These are phyloP conservation scores for Neolentinus lepideus DNA, from an alignment of 1,284 basidiomycete genomes.

Conservation along the genomic window DNA sequence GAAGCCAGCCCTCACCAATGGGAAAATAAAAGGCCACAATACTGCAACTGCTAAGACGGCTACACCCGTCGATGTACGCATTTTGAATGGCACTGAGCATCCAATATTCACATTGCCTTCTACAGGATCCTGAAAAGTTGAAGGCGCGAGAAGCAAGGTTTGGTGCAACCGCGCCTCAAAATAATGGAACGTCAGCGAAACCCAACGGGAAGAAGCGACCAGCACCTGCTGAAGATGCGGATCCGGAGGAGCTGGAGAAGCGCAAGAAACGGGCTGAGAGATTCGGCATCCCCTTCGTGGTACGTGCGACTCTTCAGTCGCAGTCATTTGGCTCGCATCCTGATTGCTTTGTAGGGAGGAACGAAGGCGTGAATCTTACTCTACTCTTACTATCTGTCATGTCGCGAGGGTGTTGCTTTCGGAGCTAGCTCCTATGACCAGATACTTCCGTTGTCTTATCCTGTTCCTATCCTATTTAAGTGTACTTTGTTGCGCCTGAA, in stretches of 20 bases:
- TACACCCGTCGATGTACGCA: conserved; percentile 2
- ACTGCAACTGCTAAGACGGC: conserved; percentile 11
- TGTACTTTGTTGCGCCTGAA: too few species aligned
- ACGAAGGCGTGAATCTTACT: not conserved
- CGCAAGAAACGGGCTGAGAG: conserved; percentile 57
- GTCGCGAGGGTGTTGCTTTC: too few species aligned
- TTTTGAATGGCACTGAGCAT: conserved; percentile 11
- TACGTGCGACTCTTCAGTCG: not conserved
- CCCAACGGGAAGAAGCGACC: conserved; percentile 32
- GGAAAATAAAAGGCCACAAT: conserved; percentile 12
- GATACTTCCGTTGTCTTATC: too few species aligned
- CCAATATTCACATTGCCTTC: not conserved
- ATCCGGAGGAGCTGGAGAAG: conserved; percentile 50
- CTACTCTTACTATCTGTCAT: not conserved
- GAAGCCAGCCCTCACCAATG: conserved; percentile 6
- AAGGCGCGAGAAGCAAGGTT: conserved; percentile 46
- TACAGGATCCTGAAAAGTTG: conserved; percentile 41
- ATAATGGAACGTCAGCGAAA: conserved; percentile 8
- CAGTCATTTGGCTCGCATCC: not conserved
- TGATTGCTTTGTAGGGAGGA: not conserved
- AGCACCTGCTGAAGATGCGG: conserved; percentile 34
- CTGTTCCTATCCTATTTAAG: too few species aligned
- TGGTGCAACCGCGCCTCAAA: conserved; percentile 23
- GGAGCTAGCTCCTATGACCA: too few species aligned
- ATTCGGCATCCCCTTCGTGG: conserved; percentile 29